These are phyloP conservation scores for Elsinoe fawcettii DNA, from an alignment of 2,329 filamentous ascomycete genomes.

Conservation along the genomic window DNA sequence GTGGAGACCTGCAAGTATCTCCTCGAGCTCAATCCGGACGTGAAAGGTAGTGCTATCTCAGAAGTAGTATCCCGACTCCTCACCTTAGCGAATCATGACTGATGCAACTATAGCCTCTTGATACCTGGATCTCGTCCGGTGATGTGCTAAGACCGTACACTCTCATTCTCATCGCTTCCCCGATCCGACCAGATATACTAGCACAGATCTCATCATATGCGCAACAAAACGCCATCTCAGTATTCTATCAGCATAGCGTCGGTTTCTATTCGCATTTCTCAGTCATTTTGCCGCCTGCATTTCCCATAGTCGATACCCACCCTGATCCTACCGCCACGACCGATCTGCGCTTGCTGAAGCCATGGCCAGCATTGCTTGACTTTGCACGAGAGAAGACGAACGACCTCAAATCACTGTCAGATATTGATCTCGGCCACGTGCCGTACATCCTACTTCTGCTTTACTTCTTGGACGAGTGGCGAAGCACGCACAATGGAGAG, in stretches of 20 bases:
- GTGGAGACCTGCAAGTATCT: slow-evolving; percentile 69
- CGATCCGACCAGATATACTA: slow-evolving; percentile 48
- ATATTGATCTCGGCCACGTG: slow-evolving; percentile 62
- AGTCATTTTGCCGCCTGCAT: slow-evolving; percentile 67
- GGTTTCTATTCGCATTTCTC: slow-evolving; percentile 89
- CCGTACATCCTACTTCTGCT: slow-evolving; percentile 79
- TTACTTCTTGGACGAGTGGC: slow-evolving; percentile 77
- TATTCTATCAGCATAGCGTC: slow-evolving; percentile 77
- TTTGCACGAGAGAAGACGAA: slow-evolving; percentile 61
- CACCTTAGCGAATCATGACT: slow-evolving; percentile 30
- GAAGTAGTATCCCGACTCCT: slow-evolving; percentile 38
- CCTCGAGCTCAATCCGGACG: slow-evolving; percentile 86
- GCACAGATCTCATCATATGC: slow-evolving; percentile 44
- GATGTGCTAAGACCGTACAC: slow-evolving; percentile 44
- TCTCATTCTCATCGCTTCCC: slow-evolving; percentile 54
- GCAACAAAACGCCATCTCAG: slow-evolving; percentile 55
- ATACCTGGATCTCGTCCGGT: slow-evolving; percentile 37
- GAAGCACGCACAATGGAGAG: slow-evolving; percentile 57
- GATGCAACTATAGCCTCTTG: slow-evolving; percentile 35
- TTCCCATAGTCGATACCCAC: slow-evolving; percentile 92
- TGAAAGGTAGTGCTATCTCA: slow-evolving; percentile 62
- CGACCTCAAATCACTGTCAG: slow-evolving; percentile 29
- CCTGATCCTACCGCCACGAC: slow-evolving; percentile 77
- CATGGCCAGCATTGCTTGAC: slow-evolving; percentile 72
- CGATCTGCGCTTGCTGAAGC: slow-evolving; percentile 73